Evolutionary conservation across 441 rosid species (phyloP).

Genomic region (Capsella rubella): DNA sequence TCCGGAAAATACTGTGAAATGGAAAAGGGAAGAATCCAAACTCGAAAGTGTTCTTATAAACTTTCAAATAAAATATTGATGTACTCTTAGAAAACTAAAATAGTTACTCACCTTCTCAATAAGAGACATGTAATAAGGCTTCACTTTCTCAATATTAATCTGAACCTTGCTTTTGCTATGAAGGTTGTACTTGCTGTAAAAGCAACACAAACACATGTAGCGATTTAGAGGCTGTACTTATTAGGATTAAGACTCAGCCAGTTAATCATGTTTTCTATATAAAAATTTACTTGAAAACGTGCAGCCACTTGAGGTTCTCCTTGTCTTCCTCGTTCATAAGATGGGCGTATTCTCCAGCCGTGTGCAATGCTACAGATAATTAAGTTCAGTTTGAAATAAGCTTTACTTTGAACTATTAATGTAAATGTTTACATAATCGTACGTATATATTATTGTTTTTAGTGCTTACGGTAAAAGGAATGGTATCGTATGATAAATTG

Average conservation of each 20-base stretch:
- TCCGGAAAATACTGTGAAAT: conserved; percentile 70
- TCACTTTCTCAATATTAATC: conserved; percentile 77
- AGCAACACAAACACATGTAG: not conserved
- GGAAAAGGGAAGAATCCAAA: conserved; percentile 4
- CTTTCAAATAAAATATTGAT: not conserved
- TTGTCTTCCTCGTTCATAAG: conserved; percentile 88
- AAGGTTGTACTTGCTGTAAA: conserved; percentile 82
- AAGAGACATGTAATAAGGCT: conserved; percentile 82
- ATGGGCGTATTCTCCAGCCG: conserved; percentile 69
- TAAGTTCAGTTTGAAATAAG: not conserved
- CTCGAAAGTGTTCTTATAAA: too few relatives aligned
- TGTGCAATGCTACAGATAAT: conserved; percentile 67
- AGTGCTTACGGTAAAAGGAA: conserved; percentile 71
- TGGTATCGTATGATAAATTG: conserved; percentile 84
- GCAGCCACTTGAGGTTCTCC: conserved; percentile 79
- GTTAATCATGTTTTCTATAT: not conserved
- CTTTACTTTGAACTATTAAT: not conserved
- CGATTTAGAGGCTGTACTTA: not conserved
- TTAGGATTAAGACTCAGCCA: not conserved
- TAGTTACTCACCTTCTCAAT: conserved; percentile 59
- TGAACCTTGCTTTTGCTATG: conserved; percentile 89
- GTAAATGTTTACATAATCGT: too few relatives aligned
- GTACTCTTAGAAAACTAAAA: not conserved
- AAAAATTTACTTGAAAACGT: conserved; percentile 70
- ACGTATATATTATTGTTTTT: not conserved